Base-by-base conservation (phyloP, 148 eudicot species). In the Camellia granthamiana region DNA sequence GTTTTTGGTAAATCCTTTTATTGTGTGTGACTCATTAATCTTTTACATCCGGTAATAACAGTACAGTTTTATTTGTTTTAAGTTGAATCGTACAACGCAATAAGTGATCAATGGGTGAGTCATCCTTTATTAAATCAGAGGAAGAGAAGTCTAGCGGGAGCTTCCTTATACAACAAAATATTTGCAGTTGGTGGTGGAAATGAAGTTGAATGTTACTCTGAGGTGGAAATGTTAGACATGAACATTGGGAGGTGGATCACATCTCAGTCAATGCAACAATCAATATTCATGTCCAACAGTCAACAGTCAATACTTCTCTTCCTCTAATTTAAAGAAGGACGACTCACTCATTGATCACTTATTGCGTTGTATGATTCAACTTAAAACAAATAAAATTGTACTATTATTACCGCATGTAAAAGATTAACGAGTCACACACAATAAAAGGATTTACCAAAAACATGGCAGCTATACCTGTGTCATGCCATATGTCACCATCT, bases 171-270 rank as follows among this genome's bases (percentile, higher is more conserved):
- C 67, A 85, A 41, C 55, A 89, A 83, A 79, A 83, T 94, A 4
- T 92, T 79, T 83, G 94, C 93, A 75, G 62, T 90, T 61, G 98
- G 98, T 79, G 97, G 98, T 79, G 92, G 89, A 62, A 76, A 90
- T 85, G 89, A 88, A 38, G 73, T 77, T 58, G 87, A 89, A 44
- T 84, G 93, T 69, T 82, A 86, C 55, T 85, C 94, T 5, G 90
- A 89, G 38, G 94, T 94, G 23, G 97, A 94, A 84, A 80, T 89
- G 84, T 85, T 89, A 47, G 97, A 94, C 76, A 72, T 76, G 38
- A 43, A 87, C 74, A 65, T 83, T 77, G 94, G 94, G 65, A 86
- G 85, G 59, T 94, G 98, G 98, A 84, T 92, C 46, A 60, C 62
- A 52, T 83, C 84, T 64, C 83, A 74, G 55, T 80, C 98, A 43